A percentile compares a stretch with the other conserved stretches of the same genome.
These are phyloP conservation scores for Ceratobasidium theobromae DNA, from an alignment of 1,284 basidiomycete species.

Conservation along the genomic window DNA sequence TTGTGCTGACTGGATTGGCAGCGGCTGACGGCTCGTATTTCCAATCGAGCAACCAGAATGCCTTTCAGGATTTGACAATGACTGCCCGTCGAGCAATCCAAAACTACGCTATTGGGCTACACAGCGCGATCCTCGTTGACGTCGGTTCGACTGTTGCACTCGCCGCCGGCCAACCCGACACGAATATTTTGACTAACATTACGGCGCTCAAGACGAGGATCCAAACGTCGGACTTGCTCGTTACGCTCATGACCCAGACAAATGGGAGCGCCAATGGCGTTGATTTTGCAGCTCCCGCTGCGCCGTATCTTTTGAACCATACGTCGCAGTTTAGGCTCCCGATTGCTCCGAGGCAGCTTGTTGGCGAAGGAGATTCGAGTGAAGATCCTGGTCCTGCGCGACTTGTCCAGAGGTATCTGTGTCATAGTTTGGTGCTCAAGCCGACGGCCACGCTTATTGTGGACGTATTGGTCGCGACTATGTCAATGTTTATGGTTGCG, in stretches of 20 bases:
- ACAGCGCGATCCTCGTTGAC: constrained; percentile 15
- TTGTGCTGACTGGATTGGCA: constrained; percentile 3
- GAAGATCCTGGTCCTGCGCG: neutral
- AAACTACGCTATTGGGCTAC: constrained; percentile 15
- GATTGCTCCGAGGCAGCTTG: neutral
- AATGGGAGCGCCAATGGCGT: constrained; percentile 16
- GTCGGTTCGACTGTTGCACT: constrained; percentile 6
- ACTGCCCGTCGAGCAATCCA: neutral
- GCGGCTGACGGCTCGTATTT: neutral
- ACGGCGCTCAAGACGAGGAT: constrained; percentile 7
- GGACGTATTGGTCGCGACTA: constrained; percentile 18
- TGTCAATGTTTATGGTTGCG: constrained; percentile 23
- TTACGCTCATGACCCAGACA: neutral
- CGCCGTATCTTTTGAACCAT: constrained; percentile 10
- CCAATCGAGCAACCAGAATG: neutral
- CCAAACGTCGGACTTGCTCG: constrained; percentile 3
- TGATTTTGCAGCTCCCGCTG: neutral
- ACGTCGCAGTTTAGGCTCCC: constrained; percentile 3
- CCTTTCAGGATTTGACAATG: neutral
- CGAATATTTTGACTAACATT: constrained; percentile 10
- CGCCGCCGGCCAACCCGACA: no score
- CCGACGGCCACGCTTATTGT: constrained; percentile 17
- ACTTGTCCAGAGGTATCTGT: constrained; percentile 26
- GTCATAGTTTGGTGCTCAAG: constrained; percentile 26
- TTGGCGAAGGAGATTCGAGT: no score